A percentile compares a stretch with the other conserved stretches of the same genome.
Evolutionary conservation across 176 grass and related monocot species (phyloP).

Genomic region (Saccharum spontaneum): DNA sequence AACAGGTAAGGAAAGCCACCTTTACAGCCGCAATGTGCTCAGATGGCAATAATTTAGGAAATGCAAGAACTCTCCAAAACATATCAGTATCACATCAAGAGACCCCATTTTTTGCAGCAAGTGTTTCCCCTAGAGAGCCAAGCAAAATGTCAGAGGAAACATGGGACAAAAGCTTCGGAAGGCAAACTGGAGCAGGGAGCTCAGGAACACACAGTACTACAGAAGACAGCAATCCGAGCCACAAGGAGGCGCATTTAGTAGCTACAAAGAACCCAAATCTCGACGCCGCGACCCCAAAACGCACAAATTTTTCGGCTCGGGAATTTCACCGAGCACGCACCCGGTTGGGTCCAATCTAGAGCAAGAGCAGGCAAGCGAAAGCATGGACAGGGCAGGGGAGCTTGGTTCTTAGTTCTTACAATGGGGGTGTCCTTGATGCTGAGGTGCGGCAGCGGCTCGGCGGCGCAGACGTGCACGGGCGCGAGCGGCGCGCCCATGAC

Average conservation of each 20-base stretch:
- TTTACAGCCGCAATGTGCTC: constrained; percentile 25
- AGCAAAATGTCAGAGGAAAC: constrained; percentile 21
- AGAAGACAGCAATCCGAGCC: neutral
- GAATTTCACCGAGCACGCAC: constrained; percentile 4
- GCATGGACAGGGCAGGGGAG: neutral
- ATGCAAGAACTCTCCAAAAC: neutral
- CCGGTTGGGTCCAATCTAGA: constrained; percentile 14
- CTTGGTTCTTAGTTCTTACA: constrained; percentile 36
- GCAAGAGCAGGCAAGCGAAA: neutral
- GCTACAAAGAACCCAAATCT: constrained; percentile 29
- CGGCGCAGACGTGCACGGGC: constrained; percentile 69
- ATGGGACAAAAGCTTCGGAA: neutral
- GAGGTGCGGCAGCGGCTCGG: constrained; percentile 84
- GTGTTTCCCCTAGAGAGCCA: constrained; percentile 30
- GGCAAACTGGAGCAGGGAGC: neutral
- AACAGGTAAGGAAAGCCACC: constrained; percentile 28
- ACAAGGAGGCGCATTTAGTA: neutral
- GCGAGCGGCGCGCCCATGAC: constrained; percentile 86
- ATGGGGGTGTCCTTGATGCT: constrained; percentile 91
- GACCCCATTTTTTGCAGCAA: neutral
- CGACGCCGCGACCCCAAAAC: neutral
- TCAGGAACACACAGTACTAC: neutral
- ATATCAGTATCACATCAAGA: constrained; percentile 55
- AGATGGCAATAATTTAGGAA: constrained; percentile 29
- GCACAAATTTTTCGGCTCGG: neutral